These are phyloP conservation scores for Verticillium longisporum DNA, from an alignment of 2,329 filamentous ascomycete genomes.

Conservation along the genomic window DNA sequence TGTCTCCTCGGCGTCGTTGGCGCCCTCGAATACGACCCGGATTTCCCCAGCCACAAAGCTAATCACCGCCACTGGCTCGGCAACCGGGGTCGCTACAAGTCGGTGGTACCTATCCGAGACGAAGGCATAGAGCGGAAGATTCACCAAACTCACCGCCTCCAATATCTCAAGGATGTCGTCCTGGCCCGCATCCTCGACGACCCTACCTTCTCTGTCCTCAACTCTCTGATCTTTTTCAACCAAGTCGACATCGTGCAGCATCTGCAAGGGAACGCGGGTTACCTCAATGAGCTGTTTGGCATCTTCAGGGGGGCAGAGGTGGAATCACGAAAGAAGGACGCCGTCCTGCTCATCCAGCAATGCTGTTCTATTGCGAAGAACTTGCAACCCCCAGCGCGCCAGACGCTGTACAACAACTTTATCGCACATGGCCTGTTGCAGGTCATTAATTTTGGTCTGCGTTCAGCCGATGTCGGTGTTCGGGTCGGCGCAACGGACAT, in stretches of 20 bases:
- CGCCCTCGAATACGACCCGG: slow-evolving; percentile 93
- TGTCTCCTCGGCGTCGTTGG: slow-evolving; percentile 89
- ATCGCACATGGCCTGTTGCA: slow-evolving; percentile 78
- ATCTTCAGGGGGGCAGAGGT: slow-evolving; percentile 66
- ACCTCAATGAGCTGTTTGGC: slow-evolving; percentile 78
- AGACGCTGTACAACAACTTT: slow-evolving; percentile 83
- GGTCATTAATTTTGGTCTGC: slow-evolving; percentile 87
- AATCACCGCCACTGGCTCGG: slow-evolving; percentile 92
- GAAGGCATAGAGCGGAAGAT: slow-evolving; percentile 79
- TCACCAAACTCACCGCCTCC: slow-evolving; percentile 89
- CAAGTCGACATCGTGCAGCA: slow-evolving; percentile 97
- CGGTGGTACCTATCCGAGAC: slow-evolving; percentile 90
- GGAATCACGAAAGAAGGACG: slow-evolving; percentile 73
- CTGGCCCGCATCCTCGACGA: slow-evolving; percentile 94
- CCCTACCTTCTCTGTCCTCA: slow-evolving; percentile 93
- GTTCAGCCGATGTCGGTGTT: slow-evolving; percentile 75
- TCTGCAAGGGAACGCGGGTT: slow-evolving; percentile 72
- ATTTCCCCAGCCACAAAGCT: slow-evolving; percentile 95
- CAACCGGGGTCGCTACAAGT: slow-evolving; percentile 85
- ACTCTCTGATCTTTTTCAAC: slow-evolving; percentile 97
- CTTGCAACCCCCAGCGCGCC: slow-evolving; percentile 74
- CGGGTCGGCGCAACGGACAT: slow-evolving; percentile 92
- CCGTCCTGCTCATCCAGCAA: slow-evolving; percentile 92
- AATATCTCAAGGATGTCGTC: slow-evolving; percentile 98
- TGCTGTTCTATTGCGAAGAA: slow-evolving; percentile 94